Conservation (phyloP, 257 asterid genomes). For the Primulina huaijiensis region DNA sequence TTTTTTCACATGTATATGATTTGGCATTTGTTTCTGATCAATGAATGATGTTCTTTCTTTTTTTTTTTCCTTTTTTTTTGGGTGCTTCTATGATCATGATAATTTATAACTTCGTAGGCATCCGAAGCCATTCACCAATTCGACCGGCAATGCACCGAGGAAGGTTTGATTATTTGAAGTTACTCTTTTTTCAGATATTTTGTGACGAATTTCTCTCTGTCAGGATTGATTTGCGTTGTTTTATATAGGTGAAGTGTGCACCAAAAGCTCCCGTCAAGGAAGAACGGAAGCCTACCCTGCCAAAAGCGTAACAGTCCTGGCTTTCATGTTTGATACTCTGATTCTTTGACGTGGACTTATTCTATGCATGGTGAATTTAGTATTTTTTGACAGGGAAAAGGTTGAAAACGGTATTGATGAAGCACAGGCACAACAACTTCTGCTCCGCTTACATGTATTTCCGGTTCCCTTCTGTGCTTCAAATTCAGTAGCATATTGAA, state of each 20-base stretch:
- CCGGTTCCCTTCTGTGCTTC: background rate
- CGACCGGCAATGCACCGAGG: conserved; percentile 28
- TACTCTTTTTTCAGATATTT: background rate
- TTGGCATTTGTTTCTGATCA: background rate
- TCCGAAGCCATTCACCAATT: conserved; percentile 5
- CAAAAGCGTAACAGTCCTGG: too few relatives aligned
- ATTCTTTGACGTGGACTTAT: too few relatives aligned
- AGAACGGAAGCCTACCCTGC: conserved; percentile 46
- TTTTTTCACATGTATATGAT: background rate
- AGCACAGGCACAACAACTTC: conserved; percentile 58
- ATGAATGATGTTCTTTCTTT: background rate
- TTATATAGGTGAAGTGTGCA: conserved; percentile 55
- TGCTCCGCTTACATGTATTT: conserved; percentile 57
- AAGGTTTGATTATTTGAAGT: conserved; percentile 27
- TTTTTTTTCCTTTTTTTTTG: background rate
- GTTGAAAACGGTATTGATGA: conserved; percentile 53
- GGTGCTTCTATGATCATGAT: conserved; percentile 13
- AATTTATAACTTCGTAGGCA: conserved; percentile 27
- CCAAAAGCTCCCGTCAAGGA: conserved; percentile 80
- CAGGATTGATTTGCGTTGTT: background rate
- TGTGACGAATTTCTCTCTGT: conserved; percentile 1
- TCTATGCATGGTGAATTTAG: too few relatives aligned
- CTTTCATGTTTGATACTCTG: background rate
- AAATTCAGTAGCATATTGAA: background rate
- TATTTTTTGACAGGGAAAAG: conserved; percentile 65